Evolutionary conservation across 2,329 filamentous ascomycete species (phyloP).

Genomic region (Ophiostoma pallidulum): DNA sequence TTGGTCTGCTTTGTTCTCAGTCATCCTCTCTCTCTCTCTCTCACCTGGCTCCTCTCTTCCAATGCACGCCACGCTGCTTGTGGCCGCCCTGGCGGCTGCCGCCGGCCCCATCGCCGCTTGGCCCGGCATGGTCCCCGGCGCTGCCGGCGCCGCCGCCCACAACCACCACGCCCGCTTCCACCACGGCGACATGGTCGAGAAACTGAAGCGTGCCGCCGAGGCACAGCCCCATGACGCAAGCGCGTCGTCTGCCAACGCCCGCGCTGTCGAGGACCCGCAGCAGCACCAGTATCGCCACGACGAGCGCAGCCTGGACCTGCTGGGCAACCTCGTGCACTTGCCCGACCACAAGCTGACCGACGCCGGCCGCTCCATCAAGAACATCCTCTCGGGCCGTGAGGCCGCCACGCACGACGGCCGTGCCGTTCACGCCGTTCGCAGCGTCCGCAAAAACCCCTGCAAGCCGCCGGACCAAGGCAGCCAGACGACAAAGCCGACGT

Average conservation of each 20-base stretch:
- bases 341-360: constrained; percentile 24
- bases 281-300: neutral
- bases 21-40: neutral
- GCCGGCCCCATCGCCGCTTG: constrained; percentile 11
- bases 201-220: constrained; percentile 7
- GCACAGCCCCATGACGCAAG: too few species aligned
- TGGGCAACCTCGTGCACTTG: constrained; percentile 30
- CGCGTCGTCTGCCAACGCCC: neutral
- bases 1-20: neutral
- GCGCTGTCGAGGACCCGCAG: neutral
- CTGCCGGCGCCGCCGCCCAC: neutral
- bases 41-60: neutral
- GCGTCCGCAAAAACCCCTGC: neutral
- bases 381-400: constrained; percentile 22
- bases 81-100: constrained; percentile 7
- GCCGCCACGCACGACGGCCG: neutral
- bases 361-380: constrained; percentile 29
- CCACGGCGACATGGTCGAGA: constrained; percentile 10
- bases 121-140: constrained; percentile 12
- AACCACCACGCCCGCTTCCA: constrained; percentile 5
- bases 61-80: constrained; percentile 8
- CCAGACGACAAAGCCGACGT: neutral
- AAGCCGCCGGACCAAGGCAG: neutral
- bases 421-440: neutral
- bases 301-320: constrained; percentile 2